A percentile compares a stretch with the other conserved stretches of the same genome.
Evolutionary conservation across 139 green algal species (phyloP).

Genomic region (Closterium sp.): DNA sequence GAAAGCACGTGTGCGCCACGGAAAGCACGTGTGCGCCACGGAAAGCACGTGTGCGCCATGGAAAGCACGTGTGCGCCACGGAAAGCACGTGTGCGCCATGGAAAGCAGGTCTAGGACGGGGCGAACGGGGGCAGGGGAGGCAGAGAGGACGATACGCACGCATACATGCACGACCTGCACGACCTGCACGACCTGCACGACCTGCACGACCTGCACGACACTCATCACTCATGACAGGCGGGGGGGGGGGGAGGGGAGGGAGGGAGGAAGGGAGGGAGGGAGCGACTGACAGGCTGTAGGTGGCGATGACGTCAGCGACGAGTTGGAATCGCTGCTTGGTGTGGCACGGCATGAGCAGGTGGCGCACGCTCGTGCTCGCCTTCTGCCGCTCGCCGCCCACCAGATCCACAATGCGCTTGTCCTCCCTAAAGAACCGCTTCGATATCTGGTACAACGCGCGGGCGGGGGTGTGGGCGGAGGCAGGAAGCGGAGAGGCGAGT

Average conservation of each 20-base stretch:
- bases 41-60: too few relatives aligned
- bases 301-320: constrained; percentile 53
- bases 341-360: constrained; percentile 89
- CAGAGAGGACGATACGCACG: not conserved
- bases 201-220: too few relatives aligned
- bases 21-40: too few relatives aligned
- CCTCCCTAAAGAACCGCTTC: constrained; percentile 72
- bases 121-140: not conserved
- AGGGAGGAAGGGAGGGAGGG: not conserved
- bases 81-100: too few relatives aligned
- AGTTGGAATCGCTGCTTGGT: constrained; percentile 65
- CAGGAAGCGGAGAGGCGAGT: not conserved
- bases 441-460: constrained; percentile 62
- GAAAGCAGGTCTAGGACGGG: too few relatives aligned
- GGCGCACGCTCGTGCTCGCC: constrained; percentile 62
- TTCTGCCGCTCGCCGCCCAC: constrained; percentile 88
- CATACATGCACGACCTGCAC: too few relatives aligned
- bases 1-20: too few relatives aligned
- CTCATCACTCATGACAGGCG: too few relatives aligned
- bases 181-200: too few relatives aligned
- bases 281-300: constrained; percentile 37
- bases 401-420: constrained; percentile 82
- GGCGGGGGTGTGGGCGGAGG: too few relatives aligned
- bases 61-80: too few relatives aligned
- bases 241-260: not conserved